These are phyloP conservation scores for Pluteus cervinus DNA, from an alignment of 768 basidiomycete species.

Conservation along the genomic window DNA sequence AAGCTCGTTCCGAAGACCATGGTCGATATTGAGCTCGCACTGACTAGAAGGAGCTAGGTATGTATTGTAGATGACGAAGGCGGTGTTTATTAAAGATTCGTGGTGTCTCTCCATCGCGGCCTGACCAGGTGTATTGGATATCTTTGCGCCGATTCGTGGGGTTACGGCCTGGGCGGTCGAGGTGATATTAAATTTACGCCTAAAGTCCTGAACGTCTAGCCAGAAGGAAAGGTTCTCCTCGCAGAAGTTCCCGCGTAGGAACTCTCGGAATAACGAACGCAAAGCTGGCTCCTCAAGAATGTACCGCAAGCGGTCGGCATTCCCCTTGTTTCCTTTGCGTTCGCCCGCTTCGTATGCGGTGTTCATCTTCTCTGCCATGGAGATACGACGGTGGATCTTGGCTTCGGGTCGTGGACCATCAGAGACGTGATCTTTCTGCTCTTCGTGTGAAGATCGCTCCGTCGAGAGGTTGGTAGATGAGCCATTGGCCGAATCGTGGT, in stretches of 20 bases:
- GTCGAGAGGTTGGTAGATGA: conserved; percentile 57
- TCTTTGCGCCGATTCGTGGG: conserved; percentile 29
- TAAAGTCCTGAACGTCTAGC: conserved; percentile 97
- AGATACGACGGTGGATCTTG: conserved; percentile 75
- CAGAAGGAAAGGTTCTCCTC: conserved; percentile 98
- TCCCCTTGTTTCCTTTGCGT: conserved; percentile 64
- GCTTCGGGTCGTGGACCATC: conserved; percentile 35
- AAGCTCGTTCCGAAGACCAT: conserved; percentile 90
- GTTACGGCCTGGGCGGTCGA: conserved; percentile 76
- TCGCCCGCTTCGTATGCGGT: conserved; percentile 46
- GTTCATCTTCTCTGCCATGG: conserved; percentile 69
- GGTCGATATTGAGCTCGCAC: conserved; percentile 97
- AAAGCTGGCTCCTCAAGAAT: conserved; percentile 91
- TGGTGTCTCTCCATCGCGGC: conserved; percentile 97
- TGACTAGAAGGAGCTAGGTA: conserved; percentile 95
- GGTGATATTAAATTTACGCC: conserved; percentile 91
- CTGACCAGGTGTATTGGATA: conserved; percentile 60
- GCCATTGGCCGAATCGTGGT: conserved; percentile 52
- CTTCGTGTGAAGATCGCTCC: conserved; percentile 61
- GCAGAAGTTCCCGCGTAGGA: conserved; percentile 90
- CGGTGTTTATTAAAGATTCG: conserved; percentile 89
- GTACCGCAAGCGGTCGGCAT: conserved; percentile 83
- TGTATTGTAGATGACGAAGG: conserved; percentile 89
- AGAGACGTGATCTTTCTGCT: no score
- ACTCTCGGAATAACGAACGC: conserved; percentile 89